Evolutionary conservation across 2,329 filamentous ascomycete genomes (phyloP).

Genomic region (Parastagonospora avenae): DNA sequence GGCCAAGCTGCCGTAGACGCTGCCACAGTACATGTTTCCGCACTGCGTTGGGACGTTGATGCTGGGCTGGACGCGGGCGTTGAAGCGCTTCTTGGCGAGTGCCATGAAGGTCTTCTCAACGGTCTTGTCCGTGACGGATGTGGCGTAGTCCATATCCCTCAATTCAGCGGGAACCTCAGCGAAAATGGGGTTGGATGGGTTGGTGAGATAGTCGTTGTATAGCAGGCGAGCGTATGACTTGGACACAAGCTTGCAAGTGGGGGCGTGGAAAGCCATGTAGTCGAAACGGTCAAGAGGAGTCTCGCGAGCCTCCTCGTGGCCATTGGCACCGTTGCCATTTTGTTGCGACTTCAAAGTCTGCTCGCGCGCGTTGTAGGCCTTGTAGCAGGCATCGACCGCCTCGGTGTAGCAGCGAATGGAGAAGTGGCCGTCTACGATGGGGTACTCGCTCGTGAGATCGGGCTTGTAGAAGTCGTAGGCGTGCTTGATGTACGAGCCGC

Average conservation of each 20-base stretch:
- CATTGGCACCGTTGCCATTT: constrained; percentile 46
- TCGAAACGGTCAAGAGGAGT: constrained; percentile 59
- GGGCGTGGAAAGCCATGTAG: constrained; percentile 61
- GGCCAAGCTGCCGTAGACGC: constrained; percentile 57
- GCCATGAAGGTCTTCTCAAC: constrained; percentile 60
- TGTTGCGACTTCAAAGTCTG: constrained; percentile 52
- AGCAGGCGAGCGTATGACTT: constrained; percentile 60
- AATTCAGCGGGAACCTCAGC: constrained; percentile 57
- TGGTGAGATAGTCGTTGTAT: constrained; percentile 58
- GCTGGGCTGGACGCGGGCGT: constrained; percentile 54
- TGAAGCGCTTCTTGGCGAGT: constrained; percentile 59
- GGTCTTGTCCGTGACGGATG: constrained; percentile 57
- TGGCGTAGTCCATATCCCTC: constrained; percentile 52
- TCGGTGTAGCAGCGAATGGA: constrained; percentile 60
- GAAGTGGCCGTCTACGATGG: constrained; percentile 59
- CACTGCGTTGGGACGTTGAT: constrained; percentile 59
- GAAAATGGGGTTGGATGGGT: constrained; percentile 56
- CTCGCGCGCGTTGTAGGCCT: constrained; percentile 58
- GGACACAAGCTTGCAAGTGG: constrained; percentile 60
- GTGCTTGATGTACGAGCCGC: constrained; percentile 58
- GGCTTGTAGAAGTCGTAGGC: constrained; percentile 63
- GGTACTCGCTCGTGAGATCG: constrained; percentile 60
- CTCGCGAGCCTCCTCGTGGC: constrained; percentile 46
- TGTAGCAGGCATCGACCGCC: constrained; percentile 59
- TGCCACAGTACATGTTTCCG: constrained; percentile 62